Evolutionary conservation across 2,329 filamentous ascomycete genomes (phyloP).

Genomic region (Paramyrothecium roridum): DNA sequence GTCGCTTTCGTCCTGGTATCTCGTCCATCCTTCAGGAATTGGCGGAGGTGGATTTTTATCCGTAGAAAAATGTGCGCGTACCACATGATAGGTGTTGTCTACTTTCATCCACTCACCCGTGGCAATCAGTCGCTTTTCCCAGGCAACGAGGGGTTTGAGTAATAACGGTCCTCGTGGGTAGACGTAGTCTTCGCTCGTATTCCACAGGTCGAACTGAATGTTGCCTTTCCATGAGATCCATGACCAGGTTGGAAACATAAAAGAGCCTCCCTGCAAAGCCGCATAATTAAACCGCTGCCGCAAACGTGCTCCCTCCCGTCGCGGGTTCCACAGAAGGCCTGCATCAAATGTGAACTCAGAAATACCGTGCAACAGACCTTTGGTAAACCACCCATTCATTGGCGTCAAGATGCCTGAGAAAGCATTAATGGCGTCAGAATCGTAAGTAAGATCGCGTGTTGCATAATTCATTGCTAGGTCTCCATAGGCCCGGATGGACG

Average conservation of each 20-base stretch:
- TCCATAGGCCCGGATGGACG: conserved; percentile 1
- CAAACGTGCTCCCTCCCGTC: conserved; percentile 2
- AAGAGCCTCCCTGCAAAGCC: too few species aligned
- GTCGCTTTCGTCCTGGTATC: conserved; percentile 1
- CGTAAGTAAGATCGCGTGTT: conserved; percentile 2
- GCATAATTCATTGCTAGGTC: conserved; percentile 3
- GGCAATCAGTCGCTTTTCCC: conserved; percentile 4
- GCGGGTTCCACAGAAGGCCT: conserved; percentile 3
- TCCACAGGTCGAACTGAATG: conserved; percentile 4
- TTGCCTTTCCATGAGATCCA: conserved; percentile 6
- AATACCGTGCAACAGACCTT: conserved; percentile 1
- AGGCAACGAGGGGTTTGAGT: neutral
- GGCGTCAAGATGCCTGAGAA: conserved; percentile 6
- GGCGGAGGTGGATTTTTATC: neutral
- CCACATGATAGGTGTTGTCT: conserved; percentile 6
- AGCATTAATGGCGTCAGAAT: conserved; percentile 4
- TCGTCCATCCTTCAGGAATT: conserved; percentile 5
- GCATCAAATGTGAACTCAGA: conserved; percentile 6
- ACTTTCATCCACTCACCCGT: conserved; percentile 4
- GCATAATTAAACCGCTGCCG: neutral
- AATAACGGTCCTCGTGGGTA: conserved; percentile 1
- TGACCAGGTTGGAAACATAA: conserved; percentile 5
- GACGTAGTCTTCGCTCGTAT: neutral
- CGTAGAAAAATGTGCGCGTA: conserved; percentile 2
- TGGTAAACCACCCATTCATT: conserved; percentile 2